Evolutionary conservation across 768 basidiomycete genomes (phyloP), one percentile per base, ranked within the genome.

Genomic region (Suillus americanus): DNA sequence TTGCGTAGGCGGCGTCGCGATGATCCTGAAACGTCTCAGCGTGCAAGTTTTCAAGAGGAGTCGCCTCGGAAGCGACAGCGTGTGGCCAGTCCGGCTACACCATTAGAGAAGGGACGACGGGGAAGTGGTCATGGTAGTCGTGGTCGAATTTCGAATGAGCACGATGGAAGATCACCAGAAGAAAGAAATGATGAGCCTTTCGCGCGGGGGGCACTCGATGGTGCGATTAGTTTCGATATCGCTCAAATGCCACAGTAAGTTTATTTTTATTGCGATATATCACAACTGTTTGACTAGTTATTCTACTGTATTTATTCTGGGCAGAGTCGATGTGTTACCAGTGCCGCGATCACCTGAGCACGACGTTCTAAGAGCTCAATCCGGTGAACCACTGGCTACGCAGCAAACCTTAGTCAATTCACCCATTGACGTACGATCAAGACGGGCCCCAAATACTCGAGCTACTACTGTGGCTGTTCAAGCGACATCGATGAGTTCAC

Each of bases 381-480:
- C 23, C 1, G 60, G 68, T 1, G 72, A 10, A 25, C 66, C 66
- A 1, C 59, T 37, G 12, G 65, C 69, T 59, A 75, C 75, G 6
- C 74, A 77, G 30, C 65, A 65, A 35, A 75, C 74, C 0, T 30
- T 75, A 46, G 57, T 77, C 5, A 67, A 67, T 1, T 71, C 74
- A 20, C 71, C 74, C 6, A 13, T 5, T 28, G 28, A 48, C 20
- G 5, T 23, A 16, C 55, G 53, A 38, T 30, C 53, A 35, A 30
- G 28, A 38, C 8, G 9, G 6, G 35, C 37, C 18, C 23, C n/a
- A 14, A n/a, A 25, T 60, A 12, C 56, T n/a, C 62, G 37, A 10
- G 60, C 43, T 10, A 62, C 33, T n/a, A 10, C 43, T 18, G 73
- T 63, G 23, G 59, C 63, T 13, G 54, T 4, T 28, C 8, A 18